Evolutionary conservation across 2,329 filamentous ascomycete species (phyloP).

Genomic region (Bipolaris zeicola): DNA sequence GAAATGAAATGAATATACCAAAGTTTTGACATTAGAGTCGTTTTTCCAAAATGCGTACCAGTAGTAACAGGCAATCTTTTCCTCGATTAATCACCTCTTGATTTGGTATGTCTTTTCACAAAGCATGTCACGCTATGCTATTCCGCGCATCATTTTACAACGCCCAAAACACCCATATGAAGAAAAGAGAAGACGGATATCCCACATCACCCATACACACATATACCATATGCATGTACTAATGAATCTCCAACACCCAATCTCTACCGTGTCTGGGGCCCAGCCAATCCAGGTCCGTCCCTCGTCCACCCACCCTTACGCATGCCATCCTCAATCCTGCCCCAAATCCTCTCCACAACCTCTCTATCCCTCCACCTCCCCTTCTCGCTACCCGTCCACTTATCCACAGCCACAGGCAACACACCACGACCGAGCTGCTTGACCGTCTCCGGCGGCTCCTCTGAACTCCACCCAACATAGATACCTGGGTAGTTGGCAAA

Average conservation of each 20-base stretch:
- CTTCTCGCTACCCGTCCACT: constrained; percentile 65
- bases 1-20: not conserved
- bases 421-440: constrained; percentile 87
- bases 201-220: constrained; percentile 1
- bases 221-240: not conserved
- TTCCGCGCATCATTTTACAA: constrained; percentile 1
- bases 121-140: not conserved
- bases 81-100: not conserved
- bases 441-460: constrained; percentile 77
- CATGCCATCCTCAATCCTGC: constrained; percentile 86
- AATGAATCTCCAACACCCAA: not conserved
- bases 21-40: too few species aligned
- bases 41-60: too few species aligned
- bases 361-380: constrained; percentile 85
- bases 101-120: not conserved
- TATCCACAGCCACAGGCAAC: constrained; percentile 78
- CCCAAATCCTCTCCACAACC: constrained; percentile 92
- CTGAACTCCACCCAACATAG: constrained; percentile 89
- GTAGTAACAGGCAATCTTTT: too few species aligned
- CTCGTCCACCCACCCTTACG: constrained; percentile 79
- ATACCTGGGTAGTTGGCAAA: constrained; percentile 88
- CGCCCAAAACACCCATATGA: constrained; percentile 11
- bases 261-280: constrained; percentile 23
- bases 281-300: constrained; percentile 63
- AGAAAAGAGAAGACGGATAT: not conserved